A percentile compares a stretch with the other conserved stretches of the same genome.
Evolutionary conservation across 495 filamentous ascomycete genomes (phyloP).

Genomic region (Talaromyces liani): DNA sequence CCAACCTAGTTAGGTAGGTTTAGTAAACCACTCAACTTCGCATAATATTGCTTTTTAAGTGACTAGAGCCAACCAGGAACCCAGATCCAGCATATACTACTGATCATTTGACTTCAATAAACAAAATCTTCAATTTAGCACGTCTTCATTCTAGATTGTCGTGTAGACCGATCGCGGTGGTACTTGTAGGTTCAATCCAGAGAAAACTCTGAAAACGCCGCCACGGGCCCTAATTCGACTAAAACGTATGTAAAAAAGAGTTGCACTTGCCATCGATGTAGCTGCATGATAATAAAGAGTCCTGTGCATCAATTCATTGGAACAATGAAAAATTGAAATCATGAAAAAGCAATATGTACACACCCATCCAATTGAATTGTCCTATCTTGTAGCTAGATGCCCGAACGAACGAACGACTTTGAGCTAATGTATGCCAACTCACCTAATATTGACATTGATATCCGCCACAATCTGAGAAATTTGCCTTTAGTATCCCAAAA

Average conservation of each 20-base stretch:
- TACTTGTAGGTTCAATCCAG: background rate
- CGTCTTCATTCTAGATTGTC: background rate
- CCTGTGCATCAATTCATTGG: background rate
- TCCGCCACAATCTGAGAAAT: background rate
- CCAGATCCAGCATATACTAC: background rate
- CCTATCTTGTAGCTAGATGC: background rate
- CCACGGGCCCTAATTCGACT: background rate
- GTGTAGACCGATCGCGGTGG: background rate
- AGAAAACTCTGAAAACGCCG: background rate
- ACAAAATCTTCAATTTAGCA: background rate
- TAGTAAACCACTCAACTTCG: background rate
- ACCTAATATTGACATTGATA: background rate
- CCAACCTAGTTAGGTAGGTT: background rate
- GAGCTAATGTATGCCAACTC: background rate
- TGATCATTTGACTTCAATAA: background rate
- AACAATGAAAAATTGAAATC: background rate
- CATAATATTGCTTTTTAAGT: background rate
- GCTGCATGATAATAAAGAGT: background rate
- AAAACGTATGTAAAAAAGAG: background rate
- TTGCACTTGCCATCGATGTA: background rate
- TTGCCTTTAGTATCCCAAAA: background rate
- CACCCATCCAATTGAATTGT: background rate
- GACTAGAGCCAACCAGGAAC: background rate
- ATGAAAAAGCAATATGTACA: background rate
- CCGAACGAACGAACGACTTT: background rate